Evolutionary conservation across 116 monocot species (phyloP).

Genomic region (Papilionanthe hybrid): DNA sequence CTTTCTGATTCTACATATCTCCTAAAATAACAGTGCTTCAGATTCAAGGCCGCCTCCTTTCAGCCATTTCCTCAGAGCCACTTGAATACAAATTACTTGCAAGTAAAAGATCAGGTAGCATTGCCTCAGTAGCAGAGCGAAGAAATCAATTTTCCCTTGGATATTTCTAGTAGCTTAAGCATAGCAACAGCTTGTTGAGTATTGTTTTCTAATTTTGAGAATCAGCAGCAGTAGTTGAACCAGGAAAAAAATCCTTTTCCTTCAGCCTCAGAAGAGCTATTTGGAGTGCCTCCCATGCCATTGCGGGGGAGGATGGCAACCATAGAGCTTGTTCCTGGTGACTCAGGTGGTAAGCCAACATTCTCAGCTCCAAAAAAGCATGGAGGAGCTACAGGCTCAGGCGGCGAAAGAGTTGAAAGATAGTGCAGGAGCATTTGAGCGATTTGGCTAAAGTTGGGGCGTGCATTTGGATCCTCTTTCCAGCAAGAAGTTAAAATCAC

Average conservation of each 20-base stretch:
- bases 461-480: constrained; percentile 78
- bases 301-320: constrained; percentile 62
- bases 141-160: not conserved
- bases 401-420: constrained; percentile 45
- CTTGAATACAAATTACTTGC: too few species aligned
- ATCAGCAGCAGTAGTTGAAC: constrained; percentile 49
- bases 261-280: constrained; percentile 26
- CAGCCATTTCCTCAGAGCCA: too few species aligned
- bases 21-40: too few species aligned
- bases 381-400: constrained; percentile 32
- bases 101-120: too few species aligned
- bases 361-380: constrained; percentile 70
- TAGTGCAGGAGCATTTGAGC: constrained; percentile 83
- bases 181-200: not conserved
- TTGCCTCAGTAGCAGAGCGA: too few species aligned
- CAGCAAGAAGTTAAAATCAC: constrained; percentile 79
- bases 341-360: constrained; percentile 74
- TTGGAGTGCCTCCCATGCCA: constrained; percentile 46
- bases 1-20: too few species aligned
- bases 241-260: constrained; percentile 61
- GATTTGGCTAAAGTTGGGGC: constrained; percentile 88
- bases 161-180: not conserved
- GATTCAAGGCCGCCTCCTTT: too few species aligned
- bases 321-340: constrained; percentile 88
- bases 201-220: not conserved